These are phyloP conservation scores for Umbilicus rupestris DNA, from an alignment of 164 flowering plant genomes.

Conservation along the genomic window DNA sequence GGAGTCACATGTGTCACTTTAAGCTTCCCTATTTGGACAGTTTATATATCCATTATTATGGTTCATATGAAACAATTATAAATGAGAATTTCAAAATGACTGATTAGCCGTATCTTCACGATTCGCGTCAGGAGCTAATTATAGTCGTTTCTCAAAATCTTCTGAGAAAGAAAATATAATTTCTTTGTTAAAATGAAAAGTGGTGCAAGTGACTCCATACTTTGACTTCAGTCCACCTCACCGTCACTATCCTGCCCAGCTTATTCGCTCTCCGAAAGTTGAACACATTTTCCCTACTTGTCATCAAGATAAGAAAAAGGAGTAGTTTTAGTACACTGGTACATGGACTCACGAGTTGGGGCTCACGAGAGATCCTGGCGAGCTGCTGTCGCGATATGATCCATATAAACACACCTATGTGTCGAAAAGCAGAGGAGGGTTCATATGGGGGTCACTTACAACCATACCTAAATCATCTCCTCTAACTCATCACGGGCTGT, in stretches of 20 bases:
- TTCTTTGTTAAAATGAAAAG: no score
- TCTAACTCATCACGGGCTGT: not conserved
- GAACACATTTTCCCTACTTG: not conserved
- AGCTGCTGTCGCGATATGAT: not conserved
- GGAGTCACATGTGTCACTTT: not conserved
- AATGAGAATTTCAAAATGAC: no score
- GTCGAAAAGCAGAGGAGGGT: not conserved
- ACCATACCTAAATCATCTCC: not conserved
- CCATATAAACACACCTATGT: constrained; percentile 6
- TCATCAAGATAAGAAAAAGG: constrained; percentile 1
- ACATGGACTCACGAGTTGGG: not conserved
- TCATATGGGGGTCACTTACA: not conserved
- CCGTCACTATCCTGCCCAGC: no score
- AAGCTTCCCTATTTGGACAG: not conserved
- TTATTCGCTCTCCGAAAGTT: no score
- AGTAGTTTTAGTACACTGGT: not conserved
- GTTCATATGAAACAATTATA: no score
- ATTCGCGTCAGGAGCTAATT: no score
- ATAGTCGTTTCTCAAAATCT: no score
- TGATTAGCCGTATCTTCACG: no score
- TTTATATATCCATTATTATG: no score
- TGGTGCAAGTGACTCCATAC: no score
- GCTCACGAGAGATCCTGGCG: not conserved
- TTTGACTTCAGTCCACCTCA: no score
- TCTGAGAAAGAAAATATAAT: no score